Conservation (phyloP, 1,139 yeast genomes). For the Pichia sp. region DNA sequence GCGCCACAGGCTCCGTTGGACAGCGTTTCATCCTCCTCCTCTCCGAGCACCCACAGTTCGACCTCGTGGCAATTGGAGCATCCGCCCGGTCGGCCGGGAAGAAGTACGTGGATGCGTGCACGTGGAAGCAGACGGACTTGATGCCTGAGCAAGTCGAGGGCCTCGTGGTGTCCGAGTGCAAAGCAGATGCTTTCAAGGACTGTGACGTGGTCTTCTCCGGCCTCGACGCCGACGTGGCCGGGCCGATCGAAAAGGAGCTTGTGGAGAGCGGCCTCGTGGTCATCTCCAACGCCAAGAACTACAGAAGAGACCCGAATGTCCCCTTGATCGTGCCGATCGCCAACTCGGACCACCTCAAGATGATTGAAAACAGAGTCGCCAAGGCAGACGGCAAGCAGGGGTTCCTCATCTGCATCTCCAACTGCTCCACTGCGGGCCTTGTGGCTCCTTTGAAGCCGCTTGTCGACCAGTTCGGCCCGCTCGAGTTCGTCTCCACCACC, state of each 20-base stretch:
- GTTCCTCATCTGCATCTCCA: constrained; percentile 87
- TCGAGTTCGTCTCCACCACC: constrained; percentile 80
- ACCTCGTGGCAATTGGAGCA: constrained; percentile 83
- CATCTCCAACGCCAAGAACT: constrained; percentile 92
- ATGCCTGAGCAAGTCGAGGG: constrained; percentile 66
- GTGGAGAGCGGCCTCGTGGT: constrained; percentile 77
- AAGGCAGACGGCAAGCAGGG: constrained; percentile 57
- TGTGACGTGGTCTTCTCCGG: constrained; percentile 97
- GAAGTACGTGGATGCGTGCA: constrained; percentile 74
- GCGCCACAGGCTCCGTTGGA: constrained; percentile 98
- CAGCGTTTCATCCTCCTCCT: constrained; percentile 87
- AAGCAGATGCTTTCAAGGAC: constrained; percentile 66
- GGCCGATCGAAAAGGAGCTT: constrained; percentile 82
- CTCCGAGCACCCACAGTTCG: constrained; percentile 85
- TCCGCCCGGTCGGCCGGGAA: constrained; percentile 93
- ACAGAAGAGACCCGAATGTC: constrained; percentile 81
- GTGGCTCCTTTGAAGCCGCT: constrained; percentile 96
- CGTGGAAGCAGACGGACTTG: constrained; percentile 90
- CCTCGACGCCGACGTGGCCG: constrained; percentile 89
- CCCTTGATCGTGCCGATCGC: constrained; percentile 95
- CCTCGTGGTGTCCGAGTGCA: constrained; percentile 73
- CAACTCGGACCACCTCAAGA: constrained; percentile 85
- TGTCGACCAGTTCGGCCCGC: constrained; percentile 83
- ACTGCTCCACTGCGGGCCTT: constrained; percentile 96
- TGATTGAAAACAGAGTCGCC: constrained; percentile 57